These are phyloP conservation scores for Epichloe hybrida DNA, from an alignment of 2,329 filamentous ascomycete genomes.

Conservation along the genomic window DNA sequence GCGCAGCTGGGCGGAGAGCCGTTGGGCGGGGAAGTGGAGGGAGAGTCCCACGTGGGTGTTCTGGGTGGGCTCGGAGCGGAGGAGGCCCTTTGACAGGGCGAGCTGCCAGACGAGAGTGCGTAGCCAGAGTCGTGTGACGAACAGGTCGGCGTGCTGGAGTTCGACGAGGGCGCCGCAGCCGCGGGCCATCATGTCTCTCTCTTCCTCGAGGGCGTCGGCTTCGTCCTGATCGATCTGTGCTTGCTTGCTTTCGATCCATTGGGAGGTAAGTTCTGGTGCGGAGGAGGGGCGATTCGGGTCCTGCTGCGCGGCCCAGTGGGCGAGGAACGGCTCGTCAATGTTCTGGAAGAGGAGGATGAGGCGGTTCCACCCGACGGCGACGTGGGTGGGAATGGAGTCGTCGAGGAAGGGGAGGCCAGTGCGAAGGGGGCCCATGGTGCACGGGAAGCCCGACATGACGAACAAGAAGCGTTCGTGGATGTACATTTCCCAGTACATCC, in stretches of 20 bases:
- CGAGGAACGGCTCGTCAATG: conserved; percentile 25
- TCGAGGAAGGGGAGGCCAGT: conserved; percentile 20
- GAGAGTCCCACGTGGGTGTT: conserved; percentile 24
- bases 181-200: conserved; percentile 12
- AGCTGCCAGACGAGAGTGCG: conserved; percentile 29
- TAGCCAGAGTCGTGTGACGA: conserved; percentile 27
- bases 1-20: conserved; percentile 25
- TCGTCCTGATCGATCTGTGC: conserved; percentile 26
- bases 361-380: conserved; percentile 24
- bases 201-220: conserved; percentile 15
- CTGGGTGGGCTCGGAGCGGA: conserved; percentile 20
- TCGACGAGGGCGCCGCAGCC: conserved; percentile 20
- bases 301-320: conserved; percentile 22
- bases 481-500: conserved; percentile 14
- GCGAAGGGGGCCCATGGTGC: conserved; percentile 19
- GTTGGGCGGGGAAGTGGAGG: conserved; percentile 26
- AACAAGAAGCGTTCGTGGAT: conserved; percentile 32
- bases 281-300: conserved; percentile 7
- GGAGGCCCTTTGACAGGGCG: conserved; percentile 24
- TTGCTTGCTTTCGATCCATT: conserved; percentile 28
- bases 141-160: conserved; percentile 27
- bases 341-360: conserved; percentile 24
- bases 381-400: conserved; percentile 19
- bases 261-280: conserved; percentile 16
- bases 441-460: conserved; percentile 33